These are phyloP conservation scores for Cystofilobasidium macerans DNA, from an alignment of 768 basidiomycete genomes.

Conservation along the genomic window DNA sequence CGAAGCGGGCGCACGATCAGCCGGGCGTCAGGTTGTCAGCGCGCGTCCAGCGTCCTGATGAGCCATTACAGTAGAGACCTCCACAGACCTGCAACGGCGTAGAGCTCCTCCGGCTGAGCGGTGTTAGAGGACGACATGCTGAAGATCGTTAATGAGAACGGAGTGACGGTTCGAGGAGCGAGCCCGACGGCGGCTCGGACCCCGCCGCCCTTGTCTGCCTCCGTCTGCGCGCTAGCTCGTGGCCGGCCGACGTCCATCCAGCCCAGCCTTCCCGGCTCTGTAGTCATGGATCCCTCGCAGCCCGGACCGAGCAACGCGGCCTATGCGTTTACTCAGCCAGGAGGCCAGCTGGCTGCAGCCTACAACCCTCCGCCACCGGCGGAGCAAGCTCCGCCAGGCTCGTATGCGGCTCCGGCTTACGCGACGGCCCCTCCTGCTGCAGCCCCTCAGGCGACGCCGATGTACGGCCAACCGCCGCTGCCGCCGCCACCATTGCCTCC, in stretches of 20 bases:
- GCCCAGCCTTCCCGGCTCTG: background rate
- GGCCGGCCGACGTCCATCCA: background rate
- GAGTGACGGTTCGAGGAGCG: background rate
- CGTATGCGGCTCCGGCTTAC: background rate
- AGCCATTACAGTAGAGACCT: too few relatives aligned
- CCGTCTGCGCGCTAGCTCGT: background rate
- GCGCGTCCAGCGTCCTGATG: too few relatives aligned
- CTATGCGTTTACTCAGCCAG: background rate
- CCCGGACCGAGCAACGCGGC: background rate
- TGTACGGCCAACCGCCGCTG: too few relatives aligned
- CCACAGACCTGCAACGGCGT: constrained; percentile 20
- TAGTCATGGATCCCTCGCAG: background rate
- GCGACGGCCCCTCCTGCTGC: background rate
- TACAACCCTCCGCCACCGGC: too few relatives aligned
- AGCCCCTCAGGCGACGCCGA: too few relatives aligned
- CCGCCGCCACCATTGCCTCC: background rate
- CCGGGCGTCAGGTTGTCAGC: background rate
- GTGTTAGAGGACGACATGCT: constrained; percentile 7
- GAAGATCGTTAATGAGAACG: background rate
- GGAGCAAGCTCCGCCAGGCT: background rate
- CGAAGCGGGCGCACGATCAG: background rate
- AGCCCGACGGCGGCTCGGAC: background rate
- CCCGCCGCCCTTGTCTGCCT: background rate
- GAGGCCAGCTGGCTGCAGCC: too few relatives aligned
- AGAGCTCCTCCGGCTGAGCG: constrained; percentile 6